These are phyloP conservation scores for Circinella umbellata DNA, from an alignment of 371 early-diverging fungal genomes.

Conservation along the genomic window DNA sequence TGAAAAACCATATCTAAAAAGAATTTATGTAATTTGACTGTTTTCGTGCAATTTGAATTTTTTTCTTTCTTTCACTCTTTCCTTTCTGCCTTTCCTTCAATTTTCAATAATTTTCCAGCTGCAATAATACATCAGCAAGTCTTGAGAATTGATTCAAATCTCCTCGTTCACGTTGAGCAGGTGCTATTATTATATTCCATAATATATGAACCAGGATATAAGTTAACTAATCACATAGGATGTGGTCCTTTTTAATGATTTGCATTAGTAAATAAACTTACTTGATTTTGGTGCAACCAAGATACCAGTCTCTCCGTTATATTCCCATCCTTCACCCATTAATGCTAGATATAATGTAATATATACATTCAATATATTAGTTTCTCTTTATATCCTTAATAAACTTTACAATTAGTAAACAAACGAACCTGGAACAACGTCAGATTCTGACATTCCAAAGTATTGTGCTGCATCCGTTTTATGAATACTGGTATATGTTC, in stretches of 20 bases:
- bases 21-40: too few relatives aligned
- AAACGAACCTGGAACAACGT: slow-evolving; percentile 24
- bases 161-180: not conserved
- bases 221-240: too few relatives aligned
- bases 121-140: not conserved
- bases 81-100: not conserved
- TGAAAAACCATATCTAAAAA: too few relatives aligned
- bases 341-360: not conserved
- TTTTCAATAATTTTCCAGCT: not conserved
- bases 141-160: slow-evolving; percentile 4
- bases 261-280: not conserved
- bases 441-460: slow-evolving; percentile 30
- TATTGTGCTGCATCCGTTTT: slow-evolving; percentile 23
- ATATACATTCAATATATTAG: not conserved
- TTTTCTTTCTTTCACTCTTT: too few relatives aligned
- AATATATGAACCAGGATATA: too few relatives aligned
- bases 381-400: not conserved
- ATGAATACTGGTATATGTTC: slow-evolving; percentile 30
- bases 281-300: not conserved
- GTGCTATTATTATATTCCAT: not conserved
- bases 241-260: too few relatives aligned
- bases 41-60: too few relatives aligned
- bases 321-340: slow-evolving; percentile 2
- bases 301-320: not conserved
- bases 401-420: not conserved